A percentile compares a stretch with the other conserved stretches of the same genome.
phyloP scores from a whole-genome alignment of 257 asterid species.

The Solanum pinnatisectum region DNA sequence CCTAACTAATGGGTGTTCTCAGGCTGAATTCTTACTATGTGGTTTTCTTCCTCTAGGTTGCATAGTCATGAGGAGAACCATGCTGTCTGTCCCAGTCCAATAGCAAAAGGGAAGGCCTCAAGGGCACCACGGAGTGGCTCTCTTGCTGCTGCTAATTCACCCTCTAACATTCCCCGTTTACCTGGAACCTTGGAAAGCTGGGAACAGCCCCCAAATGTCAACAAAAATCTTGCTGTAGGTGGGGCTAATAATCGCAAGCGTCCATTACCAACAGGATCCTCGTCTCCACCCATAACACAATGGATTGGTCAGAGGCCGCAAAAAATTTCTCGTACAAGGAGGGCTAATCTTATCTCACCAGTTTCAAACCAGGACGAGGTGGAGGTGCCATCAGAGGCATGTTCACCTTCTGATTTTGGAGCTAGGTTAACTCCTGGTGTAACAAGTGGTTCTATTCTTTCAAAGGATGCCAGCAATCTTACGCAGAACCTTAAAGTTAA shows the following conservation, averaged over 20 bases:
- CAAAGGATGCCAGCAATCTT: constrained; percentile 46
- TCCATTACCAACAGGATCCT: constrained; percentile 58
- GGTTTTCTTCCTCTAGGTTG: constrained; percentile 40
- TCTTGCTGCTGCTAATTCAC: constrained; percentile 31
- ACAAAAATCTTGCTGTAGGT: constrained; percentile 41
- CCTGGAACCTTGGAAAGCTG: constrained; percentile 78
- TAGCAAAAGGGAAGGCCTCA: constrained; percentile 81
- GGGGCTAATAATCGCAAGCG: constrained; percentile 80
- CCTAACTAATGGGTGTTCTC: neutral
- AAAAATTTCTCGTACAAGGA: constrained; percentile 81
- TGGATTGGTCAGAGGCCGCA: constrained; percentile 99
- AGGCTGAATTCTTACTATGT: neutral
- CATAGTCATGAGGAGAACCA: constrained; percentile 66
- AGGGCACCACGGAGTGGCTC: constrained; percentile 81
- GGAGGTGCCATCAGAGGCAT: constrained; percentile 69
- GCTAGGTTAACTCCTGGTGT: constrained; percentile 51
- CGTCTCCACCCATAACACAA: constrained; percentile 95
- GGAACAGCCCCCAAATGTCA: constrained; percentile 56
- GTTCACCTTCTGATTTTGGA: constrained; percentile 77
- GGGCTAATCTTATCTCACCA: constrained; percentile 79
- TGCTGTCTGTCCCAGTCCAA: constrained; percentile 36
- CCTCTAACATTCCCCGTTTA: constrained; percentile 41
- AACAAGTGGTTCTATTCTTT: constrained; percentile 36
- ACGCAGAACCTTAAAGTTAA: constrained; percentile 42
- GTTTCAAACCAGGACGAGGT: constrained; percentile 71